These are phyloP conservation scores for Apiospora phragmitis DNA, from an alignment of 2,329 filamentous ascomycete genomes.

Conservation along the genomic window DNA sequence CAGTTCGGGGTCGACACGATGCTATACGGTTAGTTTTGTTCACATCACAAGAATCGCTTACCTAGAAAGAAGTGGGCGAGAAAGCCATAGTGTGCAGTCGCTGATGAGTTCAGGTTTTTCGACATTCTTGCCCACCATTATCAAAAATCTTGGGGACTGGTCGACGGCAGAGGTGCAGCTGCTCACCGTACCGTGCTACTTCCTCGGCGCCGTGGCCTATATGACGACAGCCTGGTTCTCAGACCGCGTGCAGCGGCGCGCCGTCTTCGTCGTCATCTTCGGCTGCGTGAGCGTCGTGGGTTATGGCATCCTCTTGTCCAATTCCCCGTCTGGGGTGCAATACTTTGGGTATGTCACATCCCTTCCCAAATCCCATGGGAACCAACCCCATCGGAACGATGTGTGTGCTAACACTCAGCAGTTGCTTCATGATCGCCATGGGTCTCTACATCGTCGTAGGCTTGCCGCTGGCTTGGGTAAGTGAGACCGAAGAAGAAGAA, in stretches of 20 bases:
- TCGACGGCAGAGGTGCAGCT: slow-evolving; percentile 68
- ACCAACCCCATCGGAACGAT: not conserved
- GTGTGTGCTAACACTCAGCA: slow-evolving; percentile 14
- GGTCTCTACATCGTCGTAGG: slow-evolving; percentile 67
- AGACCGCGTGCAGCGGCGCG: slow-evolving; percentile 66
- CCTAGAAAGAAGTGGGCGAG: not conserved
- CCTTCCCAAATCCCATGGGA: too few relatives aligned
- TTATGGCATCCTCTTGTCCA: slow-evolving; percentile 67
- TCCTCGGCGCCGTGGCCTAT: slow-evolving; percentile 69
- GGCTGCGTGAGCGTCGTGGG: slow-evolving; percentile 64
- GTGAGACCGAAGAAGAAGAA: slow-evolving; percentile 13
- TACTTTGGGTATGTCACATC: slow-evolving; percentile 58
- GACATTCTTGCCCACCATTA: slow-evolving; percentile 79
- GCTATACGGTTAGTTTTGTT: slow-evolving; percentile 60
- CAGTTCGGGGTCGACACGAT: slow-evolving; percentile 77
- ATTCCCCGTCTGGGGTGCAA: slow-evolving; percentile 60
- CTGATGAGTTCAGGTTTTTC: slow-evolving; percentile 56
- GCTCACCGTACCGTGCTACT: slow-evolving; percentile 78
- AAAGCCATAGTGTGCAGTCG: not conserved
- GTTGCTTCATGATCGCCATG: slow-evolving; percentile 73
- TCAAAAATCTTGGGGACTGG: slow-evolving; percentile 66
- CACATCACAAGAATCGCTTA: too few relatives aligned
- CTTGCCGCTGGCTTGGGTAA: slow-evolving; percentile 55
- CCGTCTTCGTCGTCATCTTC: slow-evolving; percentile 63
- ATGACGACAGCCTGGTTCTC: slow-evolving; percentile 66